A percentile compares a stretch with the other conserved stretches of the same genome.
Evolutionary conservation across 441 rosid species (phyloP).

Genomic region (Bruguiera hainesii): DNA sequence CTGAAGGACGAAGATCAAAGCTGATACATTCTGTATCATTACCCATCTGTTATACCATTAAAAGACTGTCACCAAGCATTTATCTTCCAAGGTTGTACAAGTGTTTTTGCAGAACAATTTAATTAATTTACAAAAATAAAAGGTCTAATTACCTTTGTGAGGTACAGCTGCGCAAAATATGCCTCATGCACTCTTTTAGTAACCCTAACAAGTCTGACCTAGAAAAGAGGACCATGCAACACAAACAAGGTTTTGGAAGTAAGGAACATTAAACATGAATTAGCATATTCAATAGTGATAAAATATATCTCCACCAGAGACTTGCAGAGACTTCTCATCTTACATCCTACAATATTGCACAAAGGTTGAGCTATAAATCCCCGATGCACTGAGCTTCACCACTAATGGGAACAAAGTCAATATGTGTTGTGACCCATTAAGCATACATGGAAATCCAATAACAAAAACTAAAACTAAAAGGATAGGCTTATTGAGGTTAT

Average conservation of each 20-base stretch:
- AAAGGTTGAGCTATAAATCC: not conserved
- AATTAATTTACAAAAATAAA: constrained; percentile 12
- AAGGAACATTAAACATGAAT: not conserved
- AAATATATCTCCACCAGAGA: not conserved
- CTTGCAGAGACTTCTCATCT: not conserved
- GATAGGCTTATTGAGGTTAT: no score
- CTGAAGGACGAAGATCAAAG: constrained; percentile 96
- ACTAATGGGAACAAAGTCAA: no score
- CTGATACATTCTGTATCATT: constrained; percentile 54
- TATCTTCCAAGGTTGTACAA: not conserved
- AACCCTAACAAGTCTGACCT: constrained; percentile 92
- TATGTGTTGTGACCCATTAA: no score
- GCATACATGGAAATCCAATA: no score
- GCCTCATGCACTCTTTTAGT: constrained; percentile 94
- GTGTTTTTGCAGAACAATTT: not conserved
- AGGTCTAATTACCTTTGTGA: constrained; percentile 53
- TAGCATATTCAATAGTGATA: not conserved
- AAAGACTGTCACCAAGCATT: constrained; percentile 13
- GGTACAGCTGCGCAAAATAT: constrained; percentile 77
- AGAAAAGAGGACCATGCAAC: constrained; percentile 16
- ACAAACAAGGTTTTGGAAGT: not conserved
- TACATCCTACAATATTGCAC: not conserved
- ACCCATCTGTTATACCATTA: constrained; percentile 50
- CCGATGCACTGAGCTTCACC: not conserved
- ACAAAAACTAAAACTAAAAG: no score